Evolutionary conservation across 2,329 filamentous ascomycete genomes (phyloP).

Genomic region (Ceratocystis smalleyi): DNA sequence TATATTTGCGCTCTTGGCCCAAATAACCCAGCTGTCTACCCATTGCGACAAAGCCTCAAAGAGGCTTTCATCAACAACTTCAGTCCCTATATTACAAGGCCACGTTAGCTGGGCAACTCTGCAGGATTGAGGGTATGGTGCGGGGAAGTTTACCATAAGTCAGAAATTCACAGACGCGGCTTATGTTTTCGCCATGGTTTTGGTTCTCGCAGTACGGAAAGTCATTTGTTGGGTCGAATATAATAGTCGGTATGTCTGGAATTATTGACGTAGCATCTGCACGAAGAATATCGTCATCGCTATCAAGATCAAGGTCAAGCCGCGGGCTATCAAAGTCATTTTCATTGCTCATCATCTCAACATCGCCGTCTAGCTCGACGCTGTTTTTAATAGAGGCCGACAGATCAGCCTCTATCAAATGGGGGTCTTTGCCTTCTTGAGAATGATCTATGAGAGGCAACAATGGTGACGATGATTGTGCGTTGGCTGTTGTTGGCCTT

Average conservation of each 20-base stretch:
- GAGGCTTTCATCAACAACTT: constrained; percentile 28
- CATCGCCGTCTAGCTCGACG: constrained; percentile 16
- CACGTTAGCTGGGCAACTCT: neutral
- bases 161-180: constrained; percentile 27
- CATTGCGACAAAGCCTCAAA: constrained; percentile 33
- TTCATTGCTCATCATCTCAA: constrained; percentile 20
- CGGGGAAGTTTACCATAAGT: constrained; percentile 21
- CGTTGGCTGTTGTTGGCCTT: neutral
- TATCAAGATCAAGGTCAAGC: constrained; percentile 10
- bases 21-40: constrained; percentile 35
- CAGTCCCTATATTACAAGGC: constrained; percentile 25
- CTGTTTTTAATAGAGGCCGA: neutral
- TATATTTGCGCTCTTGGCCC: constrained; percentile 25
- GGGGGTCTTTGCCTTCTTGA: neutral
- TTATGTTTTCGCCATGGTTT: constrained; percentile 23
- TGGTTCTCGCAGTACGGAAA: constrained; percentile 33
- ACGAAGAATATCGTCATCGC: neutral
- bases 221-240: constrained; percentile 29
- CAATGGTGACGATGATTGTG: neutral
- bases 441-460: neutral
- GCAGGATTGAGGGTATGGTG: constrained; percentile 17
- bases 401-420: neutral
- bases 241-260: constrained; percentile 17
- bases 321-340: constrained; percentile 22
- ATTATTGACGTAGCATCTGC: constrained; percentile 17